Evolutionary conservation across 2,329 filamentous ascomycete species (phyloP), one percentile per base, ranked within the genome.

Genomic region (Sclerotinia trifoliorum): DNA sequence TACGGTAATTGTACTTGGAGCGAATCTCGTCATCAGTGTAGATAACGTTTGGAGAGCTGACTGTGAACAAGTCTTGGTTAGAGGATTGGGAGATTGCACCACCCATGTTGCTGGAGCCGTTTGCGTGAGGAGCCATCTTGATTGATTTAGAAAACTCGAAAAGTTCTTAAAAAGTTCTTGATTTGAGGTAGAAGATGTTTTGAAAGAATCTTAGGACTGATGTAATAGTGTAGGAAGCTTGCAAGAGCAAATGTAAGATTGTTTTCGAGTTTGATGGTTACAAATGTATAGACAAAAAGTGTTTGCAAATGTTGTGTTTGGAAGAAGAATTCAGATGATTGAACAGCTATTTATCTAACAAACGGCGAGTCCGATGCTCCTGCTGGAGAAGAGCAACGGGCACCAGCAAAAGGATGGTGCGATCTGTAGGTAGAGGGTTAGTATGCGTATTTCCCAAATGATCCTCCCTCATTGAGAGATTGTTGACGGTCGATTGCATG

Each of bases 1-100:
- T 98, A 80, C 94, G 93, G 83, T 99, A 99, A 74, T 91, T 93
- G 84, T 98, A 99, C 83, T 91, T 94, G 82, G 92, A 96, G 79
- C 86, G 90, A 84, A 99, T 98, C 78, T 93, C 89, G 74, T 86
- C 82, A 79, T 95, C 90, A 71, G 92, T 93, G 84, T 99, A 99
- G 75, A 85, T 85, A 75, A 99, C 95, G 78, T 97, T 96, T 79
- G 94, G 92, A 72, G 94, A 97, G 79, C 91, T 86, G 79, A 99
- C 95, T 69, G 86, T 89, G 83, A 98, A 98, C 76, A 92, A 83
- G 78, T 87, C 84, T 78, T 83, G 82, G 71, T 80, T 83, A 80
- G 85, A 35, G 24, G 66, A 57, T 64, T 63, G 58, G 29, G 57
- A 39, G 17, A 26, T 24, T 19, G 52, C 83, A 76, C 86, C 87